Base-by-base conservation (phyloP, 805 yeast genomes). In the Barnettozyma salicaria region DNA sequence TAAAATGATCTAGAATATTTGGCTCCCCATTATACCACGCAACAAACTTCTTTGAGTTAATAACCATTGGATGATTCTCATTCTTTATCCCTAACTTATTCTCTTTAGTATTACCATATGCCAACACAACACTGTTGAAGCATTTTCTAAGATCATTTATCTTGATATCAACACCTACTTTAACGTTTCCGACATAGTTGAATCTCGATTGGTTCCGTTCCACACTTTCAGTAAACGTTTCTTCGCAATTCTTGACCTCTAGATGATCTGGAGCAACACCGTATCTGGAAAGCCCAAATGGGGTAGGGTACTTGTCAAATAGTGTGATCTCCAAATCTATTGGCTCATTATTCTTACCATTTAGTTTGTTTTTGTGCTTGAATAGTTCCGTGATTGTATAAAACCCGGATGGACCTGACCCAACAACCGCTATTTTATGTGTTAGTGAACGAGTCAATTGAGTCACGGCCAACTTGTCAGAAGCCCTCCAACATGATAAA, bases 201-300 rank as follows among this genome's bases (percentile, higher is more conserved):
- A 79, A 76, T 2, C 58, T 49, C 10, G 60, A 56, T 10, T 54
- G 48, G 18, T 47, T 37, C 12, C 19, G 19, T 16, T 39, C 19
- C 17, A 40, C 37, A 4, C 23, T 14, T 5, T 64, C 78, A 8
- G 69, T 71, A 54, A 92, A 81, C 36, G 88, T 78, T 14, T 82
- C 66, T 35, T 67, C 72, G 50, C 92, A 83, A 42, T 78, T 78
- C 57, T 89, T 90, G 22, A 92, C 97, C 52, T 92, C 97, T 0
- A 96, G 96, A 60, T 92, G 97, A 60, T 92, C 99, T 3, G 99
- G 99, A 0, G 98, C 97, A n/a, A 92, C 97, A 2, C 99, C 99
- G 55, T 74, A 89, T 24, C 99, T 63, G 28, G 89, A 78, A 23
- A 92, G 67, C 0, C 99, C 99, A 63, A 72, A 90, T 0, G 98